Base-by-base conservation (phyloP, 768 basidiomycete species). In the Mycena leptocephala region DNA sequence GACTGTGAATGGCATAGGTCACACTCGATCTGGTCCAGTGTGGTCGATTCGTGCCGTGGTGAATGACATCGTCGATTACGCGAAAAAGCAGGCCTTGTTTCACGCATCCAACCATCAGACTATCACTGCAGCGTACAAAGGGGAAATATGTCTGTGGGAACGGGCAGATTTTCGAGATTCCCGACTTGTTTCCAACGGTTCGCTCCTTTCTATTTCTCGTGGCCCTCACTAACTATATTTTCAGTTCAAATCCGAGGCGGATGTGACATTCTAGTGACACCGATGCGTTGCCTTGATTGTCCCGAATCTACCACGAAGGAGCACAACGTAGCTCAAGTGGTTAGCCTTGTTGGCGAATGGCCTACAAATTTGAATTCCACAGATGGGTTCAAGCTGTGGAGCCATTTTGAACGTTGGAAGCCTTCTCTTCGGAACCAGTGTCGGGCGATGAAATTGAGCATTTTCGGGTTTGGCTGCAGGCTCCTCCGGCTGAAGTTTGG, bases 1-100 rank as follows among this genome's bases (percentile, higher is more conserved):
- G 75, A 82, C 76, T 3, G 84, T 89, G 33, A 80, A 35, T 86
- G 89, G 89, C 76, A 35, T 11, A 9, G 13, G 10, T 70, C 11
- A 14, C 51, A 58, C 6, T 30, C 62, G 30, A 22, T 37, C 41
- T 65, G 0, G 24, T 51, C 10, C 74, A 75, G 26, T 63, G 61
- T 7, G 68, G 53, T 30, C 68, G 39, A 28, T 58, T 70, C 32
- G 62, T 64, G 14, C 51, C 67, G 1, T 70, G 39, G 68, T 75
- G 20, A 46, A 63, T 37, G 51, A 51, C 2, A 65, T 75, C 28
- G 24, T 75, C 37, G 59, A 75, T 33, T 75, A 75, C 16, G 59
- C 74, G 0, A 30, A 32, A 22, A 56, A 46, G 41, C 74, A 75
- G 28, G 61, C 51, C 8, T 26, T 75, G 28, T 75, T 75, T 30